phyloP scores from a whole-genome alignment of 192 early-diverging fungal species.

The Linnemannia hyalina region DNA sequence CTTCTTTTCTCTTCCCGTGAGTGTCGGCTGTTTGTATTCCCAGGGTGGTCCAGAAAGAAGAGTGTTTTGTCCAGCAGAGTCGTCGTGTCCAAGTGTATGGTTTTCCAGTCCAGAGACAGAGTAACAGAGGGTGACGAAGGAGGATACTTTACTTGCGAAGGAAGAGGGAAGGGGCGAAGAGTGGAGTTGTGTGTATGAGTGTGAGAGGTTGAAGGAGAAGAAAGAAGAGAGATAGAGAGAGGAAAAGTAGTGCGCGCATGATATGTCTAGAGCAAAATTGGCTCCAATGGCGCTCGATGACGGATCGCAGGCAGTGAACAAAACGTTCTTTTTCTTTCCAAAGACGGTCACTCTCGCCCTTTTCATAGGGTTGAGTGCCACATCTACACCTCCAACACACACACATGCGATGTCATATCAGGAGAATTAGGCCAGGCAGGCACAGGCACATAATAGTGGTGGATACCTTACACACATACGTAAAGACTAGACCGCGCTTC shows the following conservation, averaged over 20 bases:
- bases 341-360: conserved; percentile 27
- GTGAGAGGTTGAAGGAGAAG: neutral
- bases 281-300: conserved; percentile 6
- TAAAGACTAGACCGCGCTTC: neutral
- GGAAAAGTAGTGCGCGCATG: neutral
- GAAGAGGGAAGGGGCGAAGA: neutral
- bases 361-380: neutral
- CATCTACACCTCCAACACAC: neutral
- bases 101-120: neutral
- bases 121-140: neutral
- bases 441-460: neutral
- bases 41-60: neutral
- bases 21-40: neutral
- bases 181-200: neutral
- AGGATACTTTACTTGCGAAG: neutral
- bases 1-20: neutral
- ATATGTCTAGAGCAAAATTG: neutral
- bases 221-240: neutral
- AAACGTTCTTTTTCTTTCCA: conserved; percentile 35
- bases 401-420: neutral
- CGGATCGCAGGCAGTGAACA: neutral
- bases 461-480: neutral
- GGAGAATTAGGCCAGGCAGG: neutral
- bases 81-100: neutral
- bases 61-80: neutral